Percentiles rank a stretch among this genome's conserved stretches.
These are phyloP conservation scores for Blastomyces parvus DNA, from an alignment of 2,329 filamentous ascomycete genomes.

Conservation along the genomic window DNA sequence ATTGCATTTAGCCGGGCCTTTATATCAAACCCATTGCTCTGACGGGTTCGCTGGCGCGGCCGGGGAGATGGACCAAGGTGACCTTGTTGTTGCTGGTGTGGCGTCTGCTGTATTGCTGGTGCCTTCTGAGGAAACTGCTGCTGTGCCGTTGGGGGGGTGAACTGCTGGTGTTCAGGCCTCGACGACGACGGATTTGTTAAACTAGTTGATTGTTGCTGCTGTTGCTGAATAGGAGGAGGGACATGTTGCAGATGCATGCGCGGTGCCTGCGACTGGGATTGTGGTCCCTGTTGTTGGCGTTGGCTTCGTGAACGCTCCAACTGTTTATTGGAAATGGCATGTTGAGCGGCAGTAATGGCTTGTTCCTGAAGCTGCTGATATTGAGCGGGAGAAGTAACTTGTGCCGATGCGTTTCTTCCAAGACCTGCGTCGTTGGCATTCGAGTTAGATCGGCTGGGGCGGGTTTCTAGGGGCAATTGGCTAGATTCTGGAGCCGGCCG, in stretches of 20 bases:
- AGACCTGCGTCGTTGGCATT: conserved; percentile 47
- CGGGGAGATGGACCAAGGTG: conserved; percentile 50
- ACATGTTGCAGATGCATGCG: conserved; percentile 24
- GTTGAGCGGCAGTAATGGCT: conserved; percentile 68
- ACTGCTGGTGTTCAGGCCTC: conserved; percentile 15
- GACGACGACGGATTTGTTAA: conserved; percentile 23
- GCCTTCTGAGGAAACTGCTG: conserved; percentile 34
- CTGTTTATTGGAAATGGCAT: conserved; percentile 60
- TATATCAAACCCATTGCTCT: conserved; percentile 74
- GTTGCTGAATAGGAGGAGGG: conserved; percentile 46
- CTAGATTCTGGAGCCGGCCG: conserved; percentile 46
- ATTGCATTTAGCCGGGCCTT: conserved; percentile 76
- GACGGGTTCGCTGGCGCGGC: conserved; percentile 66
- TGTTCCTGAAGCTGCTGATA: conserved; percentile 69
- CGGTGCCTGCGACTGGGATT: conserved; percentile 35
- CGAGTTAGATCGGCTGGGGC: conserved; percentile 60
- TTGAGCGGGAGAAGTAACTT: conserved; percentile 34
- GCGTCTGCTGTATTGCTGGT: conserved; percentile 29
- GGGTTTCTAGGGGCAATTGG: conserved; percentile 57
- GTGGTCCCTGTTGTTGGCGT: conserved; percentile 45
- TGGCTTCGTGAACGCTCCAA: conserved; percentile 67
- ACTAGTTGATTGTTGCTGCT: conserved; percentile 28
- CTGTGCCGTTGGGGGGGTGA: conserved; percentile 21
- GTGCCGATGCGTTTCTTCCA: conserved; percentile 35
- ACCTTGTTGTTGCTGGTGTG: conserved; percentile 25